A percentile compares a stretch with the other conserved stretches of the same genome.
Evolutionary conservation across 2,329 filamentous ascomycete genomes (phyloP).

Genomic region (Ceratocystis ficicola): DNA sequence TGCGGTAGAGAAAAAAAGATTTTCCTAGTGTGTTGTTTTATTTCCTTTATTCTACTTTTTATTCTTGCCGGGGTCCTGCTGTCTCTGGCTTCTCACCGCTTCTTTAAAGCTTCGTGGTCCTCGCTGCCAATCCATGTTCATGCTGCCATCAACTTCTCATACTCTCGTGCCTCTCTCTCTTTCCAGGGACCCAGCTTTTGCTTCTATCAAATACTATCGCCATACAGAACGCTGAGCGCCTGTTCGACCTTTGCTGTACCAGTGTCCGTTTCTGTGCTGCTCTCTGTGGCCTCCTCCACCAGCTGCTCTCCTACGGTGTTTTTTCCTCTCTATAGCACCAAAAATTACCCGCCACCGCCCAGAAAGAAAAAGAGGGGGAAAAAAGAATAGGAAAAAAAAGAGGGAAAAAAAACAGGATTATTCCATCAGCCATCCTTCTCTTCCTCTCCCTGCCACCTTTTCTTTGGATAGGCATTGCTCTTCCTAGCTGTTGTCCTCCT

Average conservation of each 20-base stretch:
- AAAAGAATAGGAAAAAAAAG: background rate
- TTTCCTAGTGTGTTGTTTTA: slow-evolving; percentile 8
- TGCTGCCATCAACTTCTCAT: background rate
- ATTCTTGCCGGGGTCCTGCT: slow-evolving; percentile 14
- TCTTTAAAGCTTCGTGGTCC: slow-evolving; percentile 19
- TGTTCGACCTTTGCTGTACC: background rate
- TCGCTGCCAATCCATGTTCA: slow-evolving; percentile 14
- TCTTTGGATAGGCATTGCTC: background rate
- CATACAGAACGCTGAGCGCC: background rate
- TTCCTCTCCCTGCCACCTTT: slow-evolving; percentile 11
- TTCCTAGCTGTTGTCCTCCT: background rate
- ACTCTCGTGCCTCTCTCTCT: slow-evolving; percentile 15
- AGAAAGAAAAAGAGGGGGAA: background rate
- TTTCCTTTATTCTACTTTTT: slow-evolving; percentile 8
- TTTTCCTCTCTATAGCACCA: background rate
- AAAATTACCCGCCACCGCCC: slow-evolving; percentile 3
- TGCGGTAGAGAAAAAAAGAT: background rate
- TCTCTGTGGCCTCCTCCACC: too few species aligned
- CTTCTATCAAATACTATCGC: background rate
- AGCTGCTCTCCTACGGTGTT: background rate
- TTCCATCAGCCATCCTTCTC: slow-evolving; percentile 1
- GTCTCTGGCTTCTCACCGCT: slow-evolving; percentile 19
- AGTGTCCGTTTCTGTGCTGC: background rate
- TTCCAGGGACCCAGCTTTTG: background rate
- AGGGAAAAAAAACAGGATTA: background rate